Base-by-base conservation (phyloP, 306 rosid species). In the Vigna reflexopilosa region DNA sequence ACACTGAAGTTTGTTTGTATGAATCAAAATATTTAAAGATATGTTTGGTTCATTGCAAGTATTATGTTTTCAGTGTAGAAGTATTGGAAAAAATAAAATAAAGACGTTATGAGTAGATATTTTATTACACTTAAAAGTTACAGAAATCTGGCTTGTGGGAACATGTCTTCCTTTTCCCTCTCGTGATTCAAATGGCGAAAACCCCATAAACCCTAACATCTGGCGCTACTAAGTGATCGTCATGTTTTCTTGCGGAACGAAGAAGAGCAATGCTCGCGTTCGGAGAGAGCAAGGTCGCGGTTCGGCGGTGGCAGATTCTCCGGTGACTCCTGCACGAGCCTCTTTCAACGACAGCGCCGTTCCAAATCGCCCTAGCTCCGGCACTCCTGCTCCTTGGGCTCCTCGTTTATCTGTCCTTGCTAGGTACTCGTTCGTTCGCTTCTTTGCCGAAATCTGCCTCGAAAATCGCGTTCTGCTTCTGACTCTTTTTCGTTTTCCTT, bases 301-400 rank as follows among this genome's bases (percentile, higher is more conserved):
- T 32, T 40, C 68, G 48, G 12, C 87, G 2, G 56, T 13, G 42
- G 17, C 30, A 0, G 85, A 80, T 48, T 94, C 96, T 82, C 97
- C 97, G 45, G 86, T 72, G 6, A 92, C 97, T 72, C 90, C 91
- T 44, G 78, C 62, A 20, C 90, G 85, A 38, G 78, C 75, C 34
- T 67, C 83, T 40, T 48, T 69, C 63, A 52, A 42, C 71, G 87
- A 81, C 2, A 83, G 50, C 73, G 72, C 83, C 44, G 80, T 90
- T 30, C 96, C 95, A 5, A 83, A 90, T 55, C 95, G 98, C 19
- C 98, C 98, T 7, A 71, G 55, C 81, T 88, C 97, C 76, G 98
- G 98, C 64, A 95, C 98, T 24, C 98, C 98, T 38, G 98, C 98
- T 40, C 97, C 97, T 11, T 95, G 98, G 98, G 91, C 90, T 79